phyloP scores from a whole-genome alignment of 179 eudicot genomes.

The Spergularia azorica region DNA sequence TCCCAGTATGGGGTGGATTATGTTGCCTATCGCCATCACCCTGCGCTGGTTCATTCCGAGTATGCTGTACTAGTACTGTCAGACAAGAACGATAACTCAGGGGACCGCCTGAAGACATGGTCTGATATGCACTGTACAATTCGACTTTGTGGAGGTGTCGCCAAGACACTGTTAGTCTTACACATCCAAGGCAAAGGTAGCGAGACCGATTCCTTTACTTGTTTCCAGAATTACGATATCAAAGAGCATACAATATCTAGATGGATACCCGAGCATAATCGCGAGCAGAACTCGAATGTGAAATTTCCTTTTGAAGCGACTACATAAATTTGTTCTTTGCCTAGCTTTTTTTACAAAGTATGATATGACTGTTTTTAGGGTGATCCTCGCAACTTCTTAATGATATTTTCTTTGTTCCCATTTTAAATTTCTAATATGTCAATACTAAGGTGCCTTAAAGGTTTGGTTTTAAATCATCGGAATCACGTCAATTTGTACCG shows the following conservation, averaged over 20 bases:
- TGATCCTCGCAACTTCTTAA: neutral
- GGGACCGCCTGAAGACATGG: constrained; percentile 55
- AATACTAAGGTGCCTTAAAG: too few relatives aligned
- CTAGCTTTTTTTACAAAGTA: neutral
- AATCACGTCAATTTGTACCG: too few relatives aligned
- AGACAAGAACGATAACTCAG: constrained; percentile 27
- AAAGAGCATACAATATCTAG: constrained; percentile 50
- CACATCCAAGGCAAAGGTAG: constrained; percentile 2
- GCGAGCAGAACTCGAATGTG: constrained; percentile 28
- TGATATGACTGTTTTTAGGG: neutral
- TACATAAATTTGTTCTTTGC: neutral
- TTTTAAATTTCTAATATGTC: neutral
- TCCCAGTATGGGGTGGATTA: constrained; percentile 68
- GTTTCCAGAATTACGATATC: constrained; percentile 44
- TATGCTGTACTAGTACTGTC: constrained; percentile 60
- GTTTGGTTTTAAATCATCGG: too few relatives aligned
- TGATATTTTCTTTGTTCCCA: neutral
- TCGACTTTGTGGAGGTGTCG: constrained; percentile 39
- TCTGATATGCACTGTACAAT: constrained; percentile 24
- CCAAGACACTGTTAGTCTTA: constrained; percentile 26
- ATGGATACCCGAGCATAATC: constrained; percentile 60
- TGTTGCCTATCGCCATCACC: constrained; percentile 72
- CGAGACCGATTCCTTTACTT: constrained; percentile 27
- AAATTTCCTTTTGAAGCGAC: neutral
- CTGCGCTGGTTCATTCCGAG: constrained; percentile 65